Conservation (phyloP, 139 green algal genomes). For the Picochlorum costavermella region DNA sequence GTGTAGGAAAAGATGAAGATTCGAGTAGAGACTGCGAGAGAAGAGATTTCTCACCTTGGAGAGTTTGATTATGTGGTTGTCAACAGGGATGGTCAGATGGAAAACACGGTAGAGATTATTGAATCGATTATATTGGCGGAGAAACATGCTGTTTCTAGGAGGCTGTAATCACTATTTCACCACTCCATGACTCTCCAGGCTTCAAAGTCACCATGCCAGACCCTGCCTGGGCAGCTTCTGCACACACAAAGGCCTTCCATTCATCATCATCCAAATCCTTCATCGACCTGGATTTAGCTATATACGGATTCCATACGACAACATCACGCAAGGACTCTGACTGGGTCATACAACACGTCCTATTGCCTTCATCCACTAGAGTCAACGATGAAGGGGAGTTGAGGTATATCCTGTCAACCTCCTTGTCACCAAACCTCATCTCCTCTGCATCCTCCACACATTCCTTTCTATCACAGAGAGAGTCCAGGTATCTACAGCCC, state of each 20-base stretch:
- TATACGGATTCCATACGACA: slow-evolving; percentile 27
- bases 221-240: slow-evolving; percentile 21
- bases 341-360: slow-evolving; percentile 12
- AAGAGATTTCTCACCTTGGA: slow-evolving; percentile 49
- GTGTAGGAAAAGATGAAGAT: slow-evolving; percentile 44
- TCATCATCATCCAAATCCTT: slow-evolving; percentile 19
- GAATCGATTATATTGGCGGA: slow-evolving; percentile 79
- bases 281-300: slow-evolving; percentile 14
- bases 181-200: slow-evolving; percentile 9
- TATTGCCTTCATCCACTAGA: slow-evolving; percentile 17
- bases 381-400: slow-evolving; percentile 38
- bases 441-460: slow-evolving; percentile 25
- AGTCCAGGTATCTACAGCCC: slow-evolving; percentile 61
- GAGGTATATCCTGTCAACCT: slow-evolving; percentile 74
- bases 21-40: slow-evolving; percentile 64
- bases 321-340: slow-evolving; percentile 14
- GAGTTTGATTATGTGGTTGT: slow-evolving; percentile 92
- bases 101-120: slow-evolving; percentile 63
- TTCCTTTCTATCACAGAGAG: slow-evolving; percentile 27
- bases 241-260: slow-evolving; percentile 24
- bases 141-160: slow-evolving; percentile 30
- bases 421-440: slow-evolving; percentile 25
- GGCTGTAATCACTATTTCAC: background rate
- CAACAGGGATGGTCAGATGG: slow-evolving; percentile 71
- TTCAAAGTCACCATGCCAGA: slow-evolving; percentile 11